Conservation (phyloP, 805 yeast species). For the Wickerhamiella alocasiicola region DNA sequence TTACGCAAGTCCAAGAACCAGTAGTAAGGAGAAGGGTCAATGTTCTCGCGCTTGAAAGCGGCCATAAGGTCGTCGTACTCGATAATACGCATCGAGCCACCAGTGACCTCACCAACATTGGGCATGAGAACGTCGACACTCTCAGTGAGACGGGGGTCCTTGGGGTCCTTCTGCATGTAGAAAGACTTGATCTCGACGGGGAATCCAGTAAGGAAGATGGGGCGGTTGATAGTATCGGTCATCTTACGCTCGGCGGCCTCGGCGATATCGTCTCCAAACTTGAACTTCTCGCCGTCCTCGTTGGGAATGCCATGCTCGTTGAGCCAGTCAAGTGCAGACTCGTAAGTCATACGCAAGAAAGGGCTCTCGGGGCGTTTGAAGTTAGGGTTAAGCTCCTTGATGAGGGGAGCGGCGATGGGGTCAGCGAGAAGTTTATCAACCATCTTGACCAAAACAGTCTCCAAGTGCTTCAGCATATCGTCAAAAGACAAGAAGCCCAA, state of each 20-base stretch:
- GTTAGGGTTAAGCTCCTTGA: conserved; percentile 84
- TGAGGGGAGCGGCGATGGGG: conserved; percentile 82
- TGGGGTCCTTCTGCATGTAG: conserved; percentile 88
- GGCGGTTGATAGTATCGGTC: conserved; percentile 90
- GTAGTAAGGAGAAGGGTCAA: conserved; percentile 73
- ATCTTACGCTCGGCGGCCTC: conserved; percentile 99
- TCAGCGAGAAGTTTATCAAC: conserved; percentile 73
- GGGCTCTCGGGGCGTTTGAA: conserved; percentile 76
- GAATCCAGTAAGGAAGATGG: conserved; percentile 85
- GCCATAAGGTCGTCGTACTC: conserved; percentile 70
- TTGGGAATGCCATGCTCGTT: conserved; percentile 87
- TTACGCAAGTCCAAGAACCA: conserved; percentile 94
- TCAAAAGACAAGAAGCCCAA: conserved; percentile 79
- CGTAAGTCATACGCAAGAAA: conserved; percentile 82
- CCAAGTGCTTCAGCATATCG: conserved; percentile 75
- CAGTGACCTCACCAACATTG: conserved; percentile 95
- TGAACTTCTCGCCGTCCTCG: conserved; percentile 87
- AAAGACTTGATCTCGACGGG: conserved; percentile 95
- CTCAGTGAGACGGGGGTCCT: conserved; percentile 91
- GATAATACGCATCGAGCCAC: conserved; percentile 97
- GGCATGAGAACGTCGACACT: conserved; percentile 98
- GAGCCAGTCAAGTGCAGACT: conserved; percentile 88
- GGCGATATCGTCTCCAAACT: conserved; percentile 97
- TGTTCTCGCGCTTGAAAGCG: conserved; percentile 87
- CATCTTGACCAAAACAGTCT: conserved; percentile 55